Conservation (phyloP, 1,284 basidiomycete species). For the Xerocomus minutiporus region DNA sequence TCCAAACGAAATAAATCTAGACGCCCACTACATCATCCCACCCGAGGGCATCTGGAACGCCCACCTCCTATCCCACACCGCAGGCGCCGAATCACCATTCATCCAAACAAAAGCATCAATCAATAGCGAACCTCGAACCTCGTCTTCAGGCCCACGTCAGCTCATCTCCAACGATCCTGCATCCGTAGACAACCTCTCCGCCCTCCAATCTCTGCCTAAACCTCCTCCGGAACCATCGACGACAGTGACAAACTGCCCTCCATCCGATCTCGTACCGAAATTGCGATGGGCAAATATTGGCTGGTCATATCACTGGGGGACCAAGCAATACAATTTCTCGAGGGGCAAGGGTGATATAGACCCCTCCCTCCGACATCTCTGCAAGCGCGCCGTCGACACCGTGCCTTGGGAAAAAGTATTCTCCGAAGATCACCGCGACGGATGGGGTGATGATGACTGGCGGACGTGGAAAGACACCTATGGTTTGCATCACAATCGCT, state of each 20-base stretch:
- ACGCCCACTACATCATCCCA: slow-evolving; percentile 78
- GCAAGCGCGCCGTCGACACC: slow-evolving; percentile 53
- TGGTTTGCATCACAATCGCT: slow-evolving; percentile 40
- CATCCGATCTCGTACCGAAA: slow-evolving; percentile 58
- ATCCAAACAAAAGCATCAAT: slow-evolving; percentile 39
- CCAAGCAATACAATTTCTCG: slow-evolving; percentile 85
- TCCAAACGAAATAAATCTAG: slow-evolving; percentile 85
- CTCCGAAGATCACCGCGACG: slow-evolving; percentile 31
- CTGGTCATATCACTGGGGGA: slow-evolving; percentile 90
- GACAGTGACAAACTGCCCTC: slow-evolving; percentile 42
- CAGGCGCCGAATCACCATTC: slow-evolving; percentile 21
- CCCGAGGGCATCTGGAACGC: slow-evolving; percentile 68
- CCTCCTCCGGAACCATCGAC: slow-evolving; percentile 55
- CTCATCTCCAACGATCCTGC: slow-evolving; percentile 68
- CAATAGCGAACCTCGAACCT: slow-evolving; percentile 24
- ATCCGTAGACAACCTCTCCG: slow-evolving; percentile 43
- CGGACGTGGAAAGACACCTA: slow-evolving; percentile 69
- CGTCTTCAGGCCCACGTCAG: slow-evolving; percentile 51
- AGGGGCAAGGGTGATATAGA: slow-evolving; percentile 63
- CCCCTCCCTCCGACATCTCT: slow-evolving; percentile 50
- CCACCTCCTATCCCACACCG: slow-evolving; percentile 38
- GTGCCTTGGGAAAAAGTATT: slow-evolving; percentile 73
- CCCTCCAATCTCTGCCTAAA: slow-evolving; percentile 50
- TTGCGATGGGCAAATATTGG: slow-evolving; percentile 92
- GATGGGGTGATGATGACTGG: slow-evolving; percentile 63